Percentiles rank a stretch among this genome's conserved stretches.
These are phyloP conservation scores for Lolium perenne DNA, from an alignment of 176 grass and related monocot species.

Conservation along the genomic window DNA sequence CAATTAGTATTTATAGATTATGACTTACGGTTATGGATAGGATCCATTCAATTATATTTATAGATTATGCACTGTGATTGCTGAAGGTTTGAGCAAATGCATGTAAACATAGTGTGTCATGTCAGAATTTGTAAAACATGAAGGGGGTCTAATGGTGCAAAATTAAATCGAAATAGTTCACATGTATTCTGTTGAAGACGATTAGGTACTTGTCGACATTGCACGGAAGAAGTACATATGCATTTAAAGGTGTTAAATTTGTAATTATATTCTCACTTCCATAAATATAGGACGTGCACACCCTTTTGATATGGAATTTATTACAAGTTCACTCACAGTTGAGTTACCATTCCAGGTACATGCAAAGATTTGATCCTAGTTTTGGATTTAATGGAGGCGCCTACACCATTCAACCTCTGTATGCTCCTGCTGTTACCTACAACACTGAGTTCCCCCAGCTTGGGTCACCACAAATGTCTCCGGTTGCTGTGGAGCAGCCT, in stretches of 20 bases:
- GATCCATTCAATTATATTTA: too few relatives aligned
- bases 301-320: neutral
- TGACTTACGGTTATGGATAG: too few relatives aligned
- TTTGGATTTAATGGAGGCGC: constrained; percentile 85
- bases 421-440: constrained; percentile 94
- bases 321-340: neutral
- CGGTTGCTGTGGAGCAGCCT: constrained; percentile 64
- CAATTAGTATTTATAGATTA: too few relatives aligned
- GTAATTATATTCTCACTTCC: constrained; percentile 19
- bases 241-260: neutral
- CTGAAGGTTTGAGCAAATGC: neutral
- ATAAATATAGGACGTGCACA: neutral
- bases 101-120: neutral
- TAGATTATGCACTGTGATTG: too few relatives aligned
- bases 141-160: neutral
- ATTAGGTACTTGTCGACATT: neutral
- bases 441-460: constrained; percentile 98
- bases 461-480: constrained; percentile 63
- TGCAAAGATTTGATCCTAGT: constrained; percentile 98
- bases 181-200: neutral
- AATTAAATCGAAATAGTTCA: neutral
- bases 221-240: neutral
- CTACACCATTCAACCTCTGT: constrained; percentile 85
- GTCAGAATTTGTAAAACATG: neutral
- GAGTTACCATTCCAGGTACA: constrained; percentile 57